A percentile compares a stretch with the other conserved stretches of the same genome.
Evolutionary conservation across 345 rosid species (phyloP).

Genomic region (Ceriops zippeliana): DNA sequence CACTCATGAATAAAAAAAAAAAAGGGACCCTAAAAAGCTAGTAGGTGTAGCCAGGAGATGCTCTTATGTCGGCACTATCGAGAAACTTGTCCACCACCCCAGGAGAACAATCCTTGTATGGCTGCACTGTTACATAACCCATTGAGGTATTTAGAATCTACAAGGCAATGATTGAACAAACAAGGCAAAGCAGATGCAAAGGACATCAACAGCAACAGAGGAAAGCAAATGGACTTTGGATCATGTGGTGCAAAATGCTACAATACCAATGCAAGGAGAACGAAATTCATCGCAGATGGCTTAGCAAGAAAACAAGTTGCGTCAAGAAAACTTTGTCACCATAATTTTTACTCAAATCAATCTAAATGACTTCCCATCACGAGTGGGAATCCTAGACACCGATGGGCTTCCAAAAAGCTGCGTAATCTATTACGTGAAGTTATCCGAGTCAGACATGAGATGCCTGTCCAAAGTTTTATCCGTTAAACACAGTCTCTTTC

Average conservation of each 20-base stretch:
- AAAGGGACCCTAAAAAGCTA: neutral
- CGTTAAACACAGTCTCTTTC: too few species aligned
- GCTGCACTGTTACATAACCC: slow-evolving; percentile 60
- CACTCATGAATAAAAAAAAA: neutral
- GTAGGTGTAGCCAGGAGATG: neutral
- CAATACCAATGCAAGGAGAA: neutral
- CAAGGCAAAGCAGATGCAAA: neutral
- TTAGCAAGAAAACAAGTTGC: neutral
- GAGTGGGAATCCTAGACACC: neutral
- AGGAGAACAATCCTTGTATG: slow-evolving; percentile 63
- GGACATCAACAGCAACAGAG: neutral
- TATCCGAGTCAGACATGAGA: neutral
- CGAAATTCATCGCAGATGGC: neutral
- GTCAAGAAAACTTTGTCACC: neutral
- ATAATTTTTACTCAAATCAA: neutral
- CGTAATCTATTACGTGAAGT: neutral
- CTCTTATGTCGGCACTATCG: slow-evolving; percentile 31
- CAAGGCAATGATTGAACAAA: slow-evolving; percentile 19
- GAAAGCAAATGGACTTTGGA: neutral
- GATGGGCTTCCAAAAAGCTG: neutral
- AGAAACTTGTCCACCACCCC: slow-evolving; percentile 72
- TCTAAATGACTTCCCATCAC: neutral
- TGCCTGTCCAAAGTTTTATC: too few species aligned
- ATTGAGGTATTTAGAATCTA: slow-evolving; percentile 75
- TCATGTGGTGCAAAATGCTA: neutral